Conservation (phyloP, 2,329 filamentous ascomycete genomes). For the Triangularia setosa region DNA sequence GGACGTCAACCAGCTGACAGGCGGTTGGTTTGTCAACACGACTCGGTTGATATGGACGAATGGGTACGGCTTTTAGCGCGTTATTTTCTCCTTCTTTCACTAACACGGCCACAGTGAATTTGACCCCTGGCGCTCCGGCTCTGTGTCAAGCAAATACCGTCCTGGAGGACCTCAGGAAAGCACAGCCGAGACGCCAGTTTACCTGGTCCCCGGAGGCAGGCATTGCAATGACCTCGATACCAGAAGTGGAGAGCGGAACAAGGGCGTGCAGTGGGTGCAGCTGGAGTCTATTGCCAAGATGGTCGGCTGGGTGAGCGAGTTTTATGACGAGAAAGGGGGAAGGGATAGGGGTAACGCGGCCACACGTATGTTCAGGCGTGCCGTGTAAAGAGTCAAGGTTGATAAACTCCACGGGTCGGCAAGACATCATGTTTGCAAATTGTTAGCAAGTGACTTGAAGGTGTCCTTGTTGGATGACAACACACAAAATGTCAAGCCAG, state of each 20-base stretch:
- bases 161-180: conserved; percentile 51
- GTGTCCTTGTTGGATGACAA: too few species aligned
- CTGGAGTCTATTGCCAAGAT: conserved; percentile 46
- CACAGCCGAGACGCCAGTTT: conserved; percentile 45
- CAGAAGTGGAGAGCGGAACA: conserved; percentile 43
- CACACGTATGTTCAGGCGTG: not conserved
- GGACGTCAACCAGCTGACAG: conserved; percentile 49
- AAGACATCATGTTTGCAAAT: not conserved
- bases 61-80: conserved; percentile 34
- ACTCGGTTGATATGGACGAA: conserved; percentile 56
- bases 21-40: conserved; percentile 53
- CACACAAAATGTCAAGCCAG: too few species aligned
- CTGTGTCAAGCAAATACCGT: conserved; percentile 49
- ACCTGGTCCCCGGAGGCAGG: conserved; percentile 49
- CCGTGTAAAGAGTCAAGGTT: not conserved
- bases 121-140: conserved; percentile 57
- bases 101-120: conserved; percentile 36
- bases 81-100: not conserved
- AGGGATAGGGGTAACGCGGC: not conserved
- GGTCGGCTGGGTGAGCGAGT: conserved; percentile 51
- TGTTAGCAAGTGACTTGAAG: not conserved
- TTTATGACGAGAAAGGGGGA: conserved; percentile 26
- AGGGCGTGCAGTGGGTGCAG: conserved; percentile 42
- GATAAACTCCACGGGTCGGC: not conserved
- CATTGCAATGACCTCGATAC: conserved; percentile 54